These are phyloP conservation scores for Acacia melanoxylon DNA, from an alignment of 306 rosid species.

Conservation along the genomic window DNA sequence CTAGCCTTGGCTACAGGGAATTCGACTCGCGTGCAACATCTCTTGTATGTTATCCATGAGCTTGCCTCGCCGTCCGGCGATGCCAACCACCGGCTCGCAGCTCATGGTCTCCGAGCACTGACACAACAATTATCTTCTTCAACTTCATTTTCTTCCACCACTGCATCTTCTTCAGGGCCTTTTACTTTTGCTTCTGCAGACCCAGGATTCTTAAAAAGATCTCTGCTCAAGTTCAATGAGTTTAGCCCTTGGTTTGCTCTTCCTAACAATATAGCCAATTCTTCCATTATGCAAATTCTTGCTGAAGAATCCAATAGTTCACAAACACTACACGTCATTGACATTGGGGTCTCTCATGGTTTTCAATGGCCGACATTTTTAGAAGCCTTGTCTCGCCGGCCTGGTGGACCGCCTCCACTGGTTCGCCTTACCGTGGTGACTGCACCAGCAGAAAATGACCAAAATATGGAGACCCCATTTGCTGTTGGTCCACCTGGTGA, in stretches of 20 bases:
- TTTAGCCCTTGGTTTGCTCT: slow-evolving; percentile 93
- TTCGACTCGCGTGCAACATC: slow-evolving; percentile 74
- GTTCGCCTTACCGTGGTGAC: slow-evolving; percentile 76
- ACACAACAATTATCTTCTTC: slow-evolving; percentile 56
- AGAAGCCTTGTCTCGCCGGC: slow-evolving; percentile 76
- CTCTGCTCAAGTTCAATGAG: slow-evolving; percentile 82
- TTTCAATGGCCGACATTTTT: slow-evolving; percentile 92
- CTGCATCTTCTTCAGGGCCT: slow-evolving; percentile 31
- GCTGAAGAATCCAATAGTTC: slow-evolving; percentile 46
- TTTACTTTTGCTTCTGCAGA: slow-evolving; percentile 64
- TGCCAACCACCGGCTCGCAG: slow-evolving; percentile 83
- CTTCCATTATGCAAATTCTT: slow-evolving; percentile 79
- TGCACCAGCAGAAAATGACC: slow-evolving; percentile 47
- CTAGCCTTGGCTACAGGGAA: slow-evolving; percentile 58
- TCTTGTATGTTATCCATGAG: slow-evolving; percentile 83
- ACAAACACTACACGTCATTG: slow-evolving; percentile 69
- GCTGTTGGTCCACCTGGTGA: slow-evolving; percentile 81
- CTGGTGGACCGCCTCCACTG: slow-evolving; percentile 83
- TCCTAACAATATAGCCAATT: slow-evolving; percentile 80
- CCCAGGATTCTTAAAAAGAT: slow-evolving; percentile 62
- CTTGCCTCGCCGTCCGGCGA: slow-evolving; percentile 76
- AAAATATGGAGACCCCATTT: slow-evolving; percentile 56
- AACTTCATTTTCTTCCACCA: slow-evolving; percentile 31
- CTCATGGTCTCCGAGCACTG: slow-evolving; percentile 67
- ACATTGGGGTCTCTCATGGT: slow-evolving; percentile 91